phyloP scores from a whole-genome alignment of 2,329 filamentous ascomycete species.

The Aspergillus unguis region DNA sequence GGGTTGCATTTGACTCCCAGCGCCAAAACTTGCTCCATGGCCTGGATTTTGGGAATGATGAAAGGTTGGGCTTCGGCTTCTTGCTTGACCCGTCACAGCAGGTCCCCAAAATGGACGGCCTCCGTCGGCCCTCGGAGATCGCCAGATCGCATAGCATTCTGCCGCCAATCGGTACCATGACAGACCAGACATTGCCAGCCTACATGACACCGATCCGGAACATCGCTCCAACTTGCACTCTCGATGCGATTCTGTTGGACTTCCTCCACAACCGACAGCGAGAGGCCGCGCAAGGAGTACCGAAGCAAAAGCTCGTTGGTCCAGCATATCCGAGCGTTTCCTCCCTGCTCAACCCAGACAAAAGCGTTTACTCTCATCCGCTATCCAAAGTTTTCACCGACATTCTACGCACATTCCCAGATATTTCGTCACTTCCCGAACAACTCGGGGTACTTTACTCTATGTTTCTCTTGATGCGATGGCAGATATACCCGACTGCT shows the following conservation, averaged over 20 bases:
- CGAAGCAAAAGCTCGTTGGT: slow-evolving; percentile 65
- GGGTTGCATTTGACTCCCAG: slow-evolving; percentile 43
- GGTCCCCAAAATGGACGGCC: slow-evolving; percentile 51
- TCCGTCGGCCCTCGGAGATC: slow-evolving; percentile 30
- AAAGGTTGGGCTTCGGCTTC: slow-evolving; percentile 70
- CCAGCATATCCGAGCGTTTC: slow-evolving; percentile 77
- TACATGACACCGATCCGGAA: slow-evolving; percentile 55
- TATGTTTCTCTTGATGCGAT: slow-evolving; percentile 85
- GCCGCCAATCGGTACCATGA: slow-evolving; percentile 20
- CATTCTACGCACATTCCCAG: slow-evolving; percentile 78
- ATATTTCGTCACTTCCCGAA: slow-evolving; percentile 73
- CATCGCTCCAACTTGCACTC: slow-evolving; percentile 65
- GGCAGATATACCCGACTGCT: slow-evolving; percentile 74
- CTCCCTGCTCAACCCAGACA: slow-evolving; percentile 69
- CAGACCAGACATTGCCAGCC: slow-evolving; percentile 29
- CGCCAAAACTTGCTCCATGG: slow-evolving; percentile 49
- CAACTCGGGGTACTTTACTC: slow-evolving; percentile 76
- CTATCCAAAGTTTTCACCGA: slow-evolving; percentile 82
- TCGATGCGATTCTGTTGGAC: slow-evolving; percentile 76
- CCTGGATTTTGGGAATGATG: slow-evolving; percentile 56
- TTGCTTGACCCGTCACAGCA: slow-evolving; percentile 62
- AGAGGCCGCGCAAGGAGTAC: slow-evolving; percentile 63
- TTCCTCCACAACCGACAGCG: slow-evolving; percentile 68
- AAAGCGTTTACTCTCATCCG: slow-evolving; percentile 64
- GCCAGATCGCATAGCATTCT: slow-evolving; percentile 23